Base-by-base conservation (phyloP, 2,329 filamentous ascomycete species). In the Arthrobotrys sinensis region DNA sequence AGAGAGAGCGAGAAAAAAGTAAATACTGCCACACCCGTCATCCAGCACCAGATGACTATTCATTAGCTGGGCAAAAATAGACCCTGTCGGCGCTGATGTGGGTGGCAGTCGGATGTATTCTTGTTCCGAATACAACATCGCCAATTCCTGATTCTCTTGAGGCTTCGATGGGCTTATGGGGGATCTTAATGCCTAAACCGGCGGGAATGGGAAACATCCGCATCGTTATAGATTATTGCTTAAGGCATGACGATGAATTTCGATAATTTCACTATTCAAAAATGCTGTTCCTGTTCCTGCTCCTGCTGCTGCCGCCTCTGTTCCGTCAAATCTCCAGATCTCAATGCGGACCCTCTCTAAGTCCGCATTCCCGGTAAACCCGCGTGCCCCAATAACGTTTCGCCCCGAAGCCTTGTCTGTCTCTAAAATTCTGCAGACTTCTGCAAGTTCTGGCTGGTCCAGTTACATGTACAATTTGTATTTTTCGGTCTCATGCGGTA, bases 1-100 rank as follows among this genome's bases (percentile, higher is more conserved):
- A 40, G 53, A 11, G 16, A 57, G 38, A 24, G 43, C 64, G 8
- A 50, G 36, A 32, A 65, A 55, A 50, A 69, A 63, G 36, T 16
- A 52, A 50, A n/a, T 53, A 43, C 64, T 76, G 72, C 72, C 72
- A 76, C 72, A 69, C 64, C 72, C 72, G 71, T 76, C 71, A 76
- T 76, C 7, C n/a, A 40, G 32, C 63, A 65, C n/a, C 19, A 52
- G 63, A 68, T 67, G 64, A 76, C 71, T 68, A 34, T 63, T 36
- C 60, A 64, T 36, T 34, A 34, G 24, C 14, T 50, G 36, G 48
- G 36, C 55, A 60, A 60, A 60, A 60, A 43, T 69, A 53, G 40
- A 53, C 45, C 63, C 46, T 45, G 46, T 24, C 34, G 21, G 43
- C 14, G 62, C 55, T 53, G 50, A 55, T 55, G 28, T 19, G 40